A percentile compares a stretch with the other conserved stretches of the same genome.
Conservation (phyloP, 1,284 basidiomycete species). For the Cryptococcus maquisensis region DNA sequence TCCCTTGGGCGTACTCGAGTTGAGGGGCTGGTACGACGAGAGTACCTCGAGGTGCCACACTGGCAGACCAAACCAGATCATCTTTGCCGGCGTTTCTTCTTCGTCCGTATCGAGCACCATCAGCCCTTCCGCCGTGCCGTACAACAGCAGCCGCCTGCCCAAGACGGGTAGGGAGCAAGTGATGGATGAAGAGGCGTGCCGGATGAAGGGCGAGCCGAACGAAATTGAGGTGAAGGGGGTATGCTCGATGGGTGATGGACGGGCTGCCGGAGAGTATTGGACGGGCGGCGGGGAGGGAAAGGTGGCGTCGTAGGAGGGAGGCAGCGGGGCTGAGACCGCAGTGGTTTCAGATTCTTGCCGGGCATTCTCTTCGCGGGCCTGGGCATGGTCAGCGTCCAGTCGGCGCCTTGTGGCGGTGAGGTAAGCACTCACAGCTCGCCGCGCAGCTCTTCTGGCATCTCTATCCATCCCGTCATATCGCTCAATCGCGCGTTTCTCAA, state of each 20-base stretch:
- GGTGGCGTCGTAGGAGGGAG: constrained; percentile 10
- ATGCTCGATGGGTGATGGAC: constrained; percentile 1
- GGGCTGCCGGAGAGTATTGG: neutral
- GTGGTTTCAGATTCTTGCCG: neutral
- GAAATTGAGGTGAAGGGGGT: constrained; percentile 11
- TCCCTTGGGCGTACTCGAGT: constrained; percentile 6
- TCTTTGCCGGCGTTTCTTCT: constrained; percentile 2
- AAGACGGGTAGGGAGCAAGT: constrained; percentile 12
- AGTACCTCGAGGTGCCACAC: constrained; percentile 17
- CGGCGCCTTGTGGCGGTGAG: neutral
- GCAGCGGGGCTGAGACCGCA: constrained; percentile 8
- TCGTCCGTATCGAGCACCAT: constrained; percentile 8
- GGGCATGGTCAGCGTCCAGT: neutral
- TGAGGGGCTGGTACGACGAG: neutral
- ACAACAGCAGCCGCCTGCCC: constrained; percentile 7
- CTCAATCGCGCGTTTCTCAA: constrained; percentile 6
- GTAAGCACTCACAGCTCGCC: neutral
- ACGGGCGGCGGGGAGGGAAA: constrained; percentile 1
- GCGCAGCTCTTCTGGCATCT: neutral
- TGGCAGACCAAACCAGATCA: constrained; percentile 14
- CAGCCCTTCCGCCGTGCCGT: constrained; percentile 14
- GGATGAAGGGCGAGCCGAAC: constrained; percentile 8
- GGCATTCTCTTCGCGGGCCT: neutral
- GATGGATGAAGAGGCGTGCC: constrained; percentile 8
- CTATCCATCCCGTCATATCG: neutral